These are phyloP conservation scores for Russula brevipes DNA, from an alignment of 768 basidiomycete genomes.

Conservation along the genomic window DNA sequence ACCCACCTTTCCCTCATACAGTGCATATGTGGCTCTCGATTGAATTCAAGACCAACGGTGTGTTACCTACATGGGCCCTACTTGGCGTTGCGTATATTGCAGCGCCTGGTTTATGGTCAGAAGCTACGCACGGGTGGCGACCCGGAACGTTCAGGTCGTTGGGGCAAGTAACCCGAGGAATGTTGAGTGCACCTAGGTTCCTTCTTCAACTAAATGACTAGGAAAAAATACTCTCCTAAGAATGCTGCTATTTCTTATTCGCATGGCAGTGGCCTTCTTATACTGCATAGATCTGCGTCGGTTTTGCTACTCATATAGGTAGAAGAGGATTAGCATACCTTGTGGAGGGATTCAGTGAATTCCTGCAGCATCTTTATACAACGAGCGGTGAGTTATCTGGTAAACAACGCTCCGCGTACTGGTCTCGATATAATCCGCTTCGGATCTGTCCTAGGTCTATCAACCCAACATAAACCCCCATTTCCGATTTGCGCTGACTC, in stretches of 20 bases:
- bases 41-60: background rate
- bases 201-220: background rate
- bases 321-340: slow-evolving; percentile 37
- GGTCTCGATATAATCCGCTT: slow-evolving; percentile 55
- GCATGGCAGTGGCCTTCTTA: slow-evolving; percentile 73
- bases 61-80: no score
- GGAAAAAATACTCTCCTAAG: slow-evolving; percentile 35
- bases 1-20: no score
- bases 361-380: slow-evolving; percentile 80
- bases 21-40: background rate
- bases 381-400: slow-evolving; percentile 84
- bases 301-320: background rate
- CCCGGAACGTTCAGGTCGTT: background rate
- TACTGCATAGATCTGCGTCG: slow-evolving; percentile 44
- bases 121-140: no score
- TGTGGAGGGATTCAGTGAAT: slow-evolving; percentile 85
- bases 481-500: slow-evolving; percentile 70
- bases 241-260: slow-evolving; percentile 64
- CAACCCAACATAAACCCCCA: slow-evolving; percentile 40
- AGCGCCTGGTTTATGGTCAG: no score
- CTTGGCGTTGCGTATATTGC: no score
- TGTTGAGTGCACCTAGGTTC: background rate
- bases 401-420: slow-evolving; percentile 82
- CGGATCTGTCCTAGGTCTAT: background rate
- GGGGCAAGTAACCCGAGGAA: background rate